A percentile compares a stretch with the other conserved stretches of the same genome.
phyloP scores from a whole-genome alignment of 805 yeast species.

The Grigorovia jiainica region DNA sequence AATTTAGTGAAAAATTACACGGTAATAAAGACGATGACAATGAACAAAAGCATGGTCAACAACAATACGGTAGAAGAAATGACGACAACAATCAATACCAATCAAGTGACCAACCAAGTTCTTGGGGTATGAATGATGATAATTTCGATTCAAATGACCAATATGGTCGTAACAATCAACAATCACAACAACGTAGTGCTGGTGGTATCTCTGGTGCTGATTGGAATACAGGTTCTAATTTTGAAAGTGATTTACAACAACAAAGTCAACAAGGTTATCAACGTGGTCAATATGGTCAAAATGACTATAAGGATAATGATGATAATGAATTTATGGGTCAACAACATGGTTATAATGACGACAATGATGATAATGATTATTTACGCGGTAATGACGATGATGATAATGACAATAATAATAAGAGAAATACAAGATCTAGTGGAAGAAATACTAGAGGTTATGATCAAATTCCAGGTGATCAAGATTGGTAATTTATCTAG shows the following conservation, averaged over 20 bases:
- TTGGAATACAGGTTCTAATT: background rate
- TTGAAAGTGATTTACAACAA: background rate
- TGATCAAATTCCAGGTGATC: background rate
- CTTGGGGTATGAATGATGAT: slow-evolving; percentile 9
- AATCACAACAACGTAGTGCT: background rate
- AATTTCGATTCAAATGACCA: background rate
- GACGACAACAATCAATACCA: background rate
- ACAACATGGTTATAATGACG: slow-evolving; percentile 2
- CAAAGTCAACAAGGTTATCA: slow-evolving; percentile 2
- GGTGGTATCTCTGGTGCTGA: background rate
- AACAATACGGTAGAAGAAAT: no score
- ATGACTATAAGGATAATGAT: background rate
- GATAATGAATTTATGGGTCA: no score
- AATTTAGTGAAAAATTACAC: slow-evolving; percentile 24
- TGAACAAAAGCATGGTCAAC: slow-evolving; percentile 6
- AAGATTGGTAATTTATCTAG: slow-evolving; percentile 1
- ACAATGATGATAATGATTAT: background rate
- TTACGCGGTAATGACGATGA: background rate
- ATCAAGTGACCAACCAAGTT: slow-evolving; percentile 3
- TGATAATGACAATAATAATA: background rate
- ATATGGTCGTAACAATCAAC: background rate
- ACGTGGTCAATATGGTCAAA: slow-evolving; percentile 1
- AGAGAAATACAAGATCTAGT: background rate
- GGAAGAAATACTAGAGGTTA: background rate
- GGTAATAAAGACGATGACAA: slow-evolving; percentile 9